Evolutionary conservation across 2,329 filamentous ascomycete species (phyloP).

Genomic region (Didymellaceae sp.): DNA sequence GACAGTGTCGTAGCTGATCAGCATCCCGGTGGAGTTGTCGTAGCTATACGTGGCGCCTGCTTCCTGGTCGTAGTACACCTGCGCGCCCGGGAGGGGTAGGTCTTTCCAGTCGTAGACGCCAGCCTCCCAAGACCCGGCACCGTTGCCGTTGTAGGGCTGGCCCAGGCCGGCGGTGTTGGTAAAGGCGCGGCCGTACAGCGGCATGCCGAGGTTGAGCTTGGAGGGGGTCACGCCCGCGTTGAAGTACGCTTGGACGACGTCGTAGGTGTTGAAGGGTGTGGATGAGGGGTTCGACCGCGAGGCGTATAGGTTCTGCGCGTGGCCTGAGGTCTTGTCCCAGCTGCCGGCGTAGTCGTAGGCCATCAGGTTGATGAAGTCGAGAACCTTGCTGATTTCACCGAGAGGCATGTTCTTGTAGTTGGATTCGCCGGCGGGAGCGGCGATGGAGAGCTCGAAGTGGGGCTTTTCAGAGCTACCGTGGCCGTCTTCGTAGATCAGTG

Average conservation of each 20-base stretch:
- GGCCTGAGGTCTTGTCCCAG: constrained; percentile 75
- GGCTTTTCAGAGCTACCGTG: constrained; percentile 33
- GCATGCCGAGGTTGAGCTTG: constrained; percentile 91
- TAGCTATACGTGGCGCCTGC: constrained; percentile 80
- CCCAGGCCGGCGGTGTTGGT: constrained; percentile 78
- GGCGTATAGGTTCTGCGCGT: constrained; percentile 80
- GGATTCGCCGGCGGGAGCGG: constrained; percentile 52
- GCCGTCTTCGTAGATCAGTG: constrained; percentile 30
- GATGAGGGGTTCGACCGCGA: constrained; percentile 62
- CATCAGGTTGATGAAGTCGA: constrained; percentile 61
- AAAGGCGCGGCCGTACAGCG: constrained; percentile 88
- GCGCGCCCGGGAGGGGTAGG: constrained; percentile 71
- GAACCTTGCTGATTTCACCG: constrained; percentile 48
- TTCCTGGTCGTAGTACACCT: constrained; percentile 68
- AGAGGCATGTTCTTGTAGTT: constrained; percentile 54
- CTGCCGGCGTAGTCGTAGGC: constrained; percentile 70
- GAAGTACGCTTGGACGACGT: constrained; percentile 75
- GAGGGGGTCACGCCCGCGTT: constrained; percentile 63
- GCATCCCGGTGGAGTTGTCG: constrained; percentile 64
- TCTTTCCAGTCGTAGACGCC: constrained; percentile 85
- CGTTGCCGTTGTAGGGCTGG: constrained; percentile 71
- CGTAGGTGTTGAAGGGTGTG: constrained; percentile 80
- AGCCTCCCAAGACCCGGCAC: constrained; percentile 81
- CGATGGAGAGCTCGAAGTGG: constrained; percentile 54
- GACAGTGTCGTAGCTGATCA: constrained; percentile 80